Base-by-base conservation (phyloP, 352 stramenopile genomes). In the Phytophthora brassicae region DNA sequence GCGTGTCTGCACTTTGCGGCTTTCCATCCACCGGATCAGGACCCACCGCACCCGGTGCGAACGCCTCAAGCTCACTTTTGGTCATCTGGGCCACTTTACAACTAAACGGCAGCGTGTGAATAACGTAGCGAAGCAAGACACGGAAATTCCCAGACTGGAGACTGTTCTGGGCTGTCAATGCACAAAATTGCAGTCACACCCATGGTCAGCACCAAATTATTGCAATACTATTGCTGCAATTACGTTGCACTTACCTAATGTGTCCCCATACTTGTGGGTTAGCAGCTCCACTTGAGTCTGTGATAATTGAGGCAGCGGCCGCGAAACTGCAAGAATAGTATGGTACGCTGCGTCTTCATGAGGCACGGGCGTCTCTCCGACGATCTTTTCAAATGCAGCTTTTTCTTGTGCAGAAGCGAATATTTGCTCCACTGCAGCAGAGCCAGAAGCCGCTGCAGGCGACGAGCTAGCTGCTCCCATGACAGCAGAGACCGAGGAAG, bases 121-220 rank as follows among this genome's bases (percentile, higher is more conserved):
- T 78, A 52, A 77, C 72, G 42, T 70, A 77, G 19, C 81, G 85
- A 51, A 91, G 56, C 59, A 94, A 60, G 45, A 92, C 81, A 26
- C 79, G 77, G 52, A 92, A 94, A 64, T 94, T 94, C 35, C 85
- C 81, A 0, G 81, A 91, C 17, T 59, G 56, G 24, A 89, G 60
- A 43, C 70, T 94, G 68, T 94, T 92, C 41, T 77, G 68, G 8
- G 69, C 84, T 93, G 45, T 36, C 28, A 52, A 39, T 9, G 35
- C 22, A 47, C 3, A 16, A 51, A 28, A 56, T 9, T 47, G n/a
- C 26, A 31, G 8, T 31, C 8, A 31, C 26, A 4, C 26, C 26
- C 20, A 28, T 14, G 2, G 12, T 67, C 38, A 67, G 36, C 20
- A 47, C 31, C 6, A 12, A 4, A 54, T 22, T 43, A 35, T 52